Base-by-base conservation (phyloP, 352 stramenopile species). In the Phytopythium cucurbitacearum region DNA sequence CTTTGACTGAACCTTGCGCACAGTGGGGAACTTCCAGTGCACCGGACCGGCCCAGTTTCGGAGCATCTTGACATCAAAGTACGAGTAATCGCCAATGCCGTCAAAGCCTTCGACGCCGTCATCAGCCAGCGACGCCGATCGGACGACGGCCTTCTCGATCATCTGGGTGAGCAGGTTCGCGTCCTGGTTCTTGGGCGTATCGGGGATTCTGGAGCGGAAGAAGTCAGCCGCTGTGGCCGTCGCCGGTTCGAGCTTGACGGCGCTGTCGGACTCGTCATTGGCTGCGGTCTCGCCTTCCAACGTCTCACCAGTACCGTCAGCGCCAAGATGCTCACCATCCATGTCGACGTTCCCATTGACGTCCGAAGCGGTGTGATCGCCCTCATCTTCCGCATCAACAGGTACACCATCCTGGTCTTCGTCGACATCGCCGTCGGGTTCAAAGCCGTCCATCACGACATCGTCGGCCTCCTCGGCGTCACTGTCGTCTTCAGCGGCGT, bases 61-160 rank as follows among this genome's bases (percentile, higher is more conserved):
- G 32, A 93, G 66, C 71, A 89, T 69, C 55, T 93, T 91, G 1
- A 80, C 69, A 41, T 93, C 83, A 40, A 91, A 93, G 54, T 89
- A 93, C 46, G 80, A 90, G 50, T 93, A 93, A 34, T 93, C 83
- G 46, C 73, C 73, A 54, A 64, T 67, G 3, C 64, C 65, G 9
- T 79, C 69, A 3, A 60, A 46, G 52, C 75, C 64, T 2, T 82
- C 74, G 42, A 53, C 66, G 44, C 69, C 41, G 21, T 89, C 79
- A 4, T 78, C 59, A 21, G 72, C 64, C 16, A 72, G 43, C 5
- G 64, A 67, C 8, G 66, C 71, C 0, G 82, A 90, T 2, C 78
- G 68, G 51, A 91, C 66, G 2, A 93, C 60, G 12, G 82, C 82
- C 36, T 68, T 89, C 59, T 93, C 82, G 43, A 93, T 85, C 69